These are phyloP conservation scores for Heterobasidion parviporum DNA, from an alignment of 1,284 basidiomycete species.

Conservation along the genomic window DNA sequence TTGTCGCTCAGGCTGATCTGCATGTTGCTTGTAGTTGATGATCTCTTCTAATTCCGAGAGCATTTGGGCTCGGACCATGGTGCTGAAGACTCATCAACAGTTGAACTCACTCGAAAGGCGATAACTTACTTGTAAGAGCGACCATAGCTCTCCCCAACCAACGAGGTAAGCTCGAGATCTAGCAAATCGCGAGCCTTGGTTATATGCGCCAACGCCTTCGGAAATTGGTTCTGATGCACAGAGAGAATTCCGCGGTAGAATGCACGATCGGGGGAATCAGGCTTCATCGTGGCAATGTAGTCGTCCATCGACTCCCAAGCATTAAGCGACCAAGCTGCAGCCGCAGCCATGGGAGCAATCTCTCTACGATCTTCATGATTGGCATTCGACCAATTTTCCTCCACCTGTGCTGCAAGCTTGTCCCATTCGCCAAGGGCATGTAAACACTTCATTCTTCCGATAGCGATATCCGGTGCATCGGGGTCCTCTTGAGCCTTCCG, in stretches of 20 bases:
- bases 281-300: slow-evolving; percentile 91
- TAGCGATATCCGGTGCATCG: slow-evolving; percentile 63
- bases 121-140: slow-evolving; percentile 86
- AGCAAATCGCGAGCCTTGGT: slow-evolving; percentile 91
- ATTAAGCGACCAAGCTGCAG: slow-evolving; percentile 93
- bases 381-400: slow-evolving; percentile 84
- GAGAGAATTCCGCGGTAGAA: slow-evolving; percentile 96
- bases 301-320: slow-evolving; percentile 99
- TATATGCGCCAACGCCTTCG: slow-evolving; percentile 86
- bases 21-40: slow-evolving; percentile 90
- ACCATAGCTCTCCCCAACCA: slow-evolving; percentile 94
- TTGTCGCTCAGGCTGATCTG: slow-evolving; percentile 91
- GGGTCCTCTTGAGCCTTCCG: slow-evolving; percentile 68
- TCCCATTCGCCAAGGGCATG: slow-evolving; percentile 99
- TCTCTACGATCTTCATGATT: slow-evolving; percentile 80
- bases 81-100: slow-evolving; percentile 34
- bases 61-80: slow-evolving; percentile 98
- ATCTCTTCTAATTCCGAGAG: slow-evolving; percentile 98
- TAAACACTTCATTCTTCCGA: slow-evolving; percentile 92
- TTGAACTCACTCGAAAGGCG: neutral
- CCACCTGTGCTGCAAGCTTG: slow-evolving; percentile 79
- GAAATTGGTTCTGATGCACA: slow-evolving; percentile 94
- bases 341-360: slow-evolving; percentile 95
- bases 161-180: slow-evolving; percentile 86
- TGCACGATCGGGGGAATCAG: slow-evolving; percentile 88